Conservation (phyloP, 805 yeast genomes). For the Yueomyces sp. region DNA sequence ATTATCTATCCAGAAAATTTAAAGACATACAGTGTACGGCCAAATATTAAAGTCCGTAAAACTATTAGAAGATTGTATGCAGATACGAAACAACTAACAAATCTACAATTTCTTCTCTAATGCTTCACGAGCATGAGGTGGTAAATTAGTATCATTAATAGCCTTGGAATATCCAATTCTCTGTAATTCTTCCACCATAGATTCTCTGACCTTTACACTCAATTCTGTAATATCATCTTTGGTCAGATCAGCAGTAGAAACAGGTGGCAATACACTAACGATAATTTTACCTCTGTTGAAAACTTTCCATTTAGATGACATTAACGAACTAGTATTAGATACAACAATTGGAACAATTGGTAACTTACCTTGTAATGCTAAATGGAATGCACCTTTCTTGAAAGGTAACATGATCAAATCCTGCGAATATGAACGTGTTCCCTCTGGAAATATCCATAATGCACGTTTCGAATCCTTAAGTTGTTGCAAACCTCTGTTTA, state of each 20-base stretch:
- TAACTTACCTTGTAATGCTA: slow-evolving; percentile 83
- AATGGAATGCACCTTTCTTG: slow-evolving; percentile 96
- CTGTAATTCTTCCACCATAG: slow-evolving; percentile 35
- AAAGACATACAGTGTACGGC: not conserved
- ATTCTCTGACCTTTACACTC: slow-evolving; percentile 38
- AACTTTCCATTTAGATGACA: slow-evolving; percentile 44
- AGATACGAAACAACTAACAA: not conserved
- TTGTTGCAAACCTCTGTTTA: slow-evolving; percentile 51
- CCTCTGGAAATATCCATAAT: slow-evolving; percentile 91
- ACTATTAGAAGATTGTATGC: not conserved
- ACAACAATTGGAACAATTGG: slow-evolving; percentile 86
- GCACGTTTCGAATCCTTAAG: slow-evolving; percentile 56
- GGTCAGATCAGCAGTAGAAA: slow-evolving; percentile 54
- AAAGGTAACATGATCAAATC: slow-evolving; percentile 67
- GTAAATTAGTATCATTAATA: slow-evolving; percentile 18
- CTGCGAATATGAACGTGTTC: slow-evolving; percentile 75
- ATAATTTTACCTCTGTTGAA: slow-evolving; percentile 68
- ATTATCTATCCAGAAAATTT: not conserved
- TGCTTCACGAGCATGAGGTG: slow-evolving; percentile 9
- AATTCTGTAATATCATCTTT: slow-evolving; percentile 59
- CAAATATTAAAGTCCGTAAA: not conserved
- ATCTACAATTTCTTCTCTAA: not conserved
- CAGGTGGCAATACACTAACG: slow-evolving; percentile 71
- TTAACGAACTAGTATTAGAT: slow-evolving; percentile 67
- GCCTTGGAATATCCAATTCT: slow-evolving; percentile 28